Evolutionary conservation across 2,329 filamentous ascomycete genomes (phyloP).

Genomic region (Xylariales sp.): DNA sequence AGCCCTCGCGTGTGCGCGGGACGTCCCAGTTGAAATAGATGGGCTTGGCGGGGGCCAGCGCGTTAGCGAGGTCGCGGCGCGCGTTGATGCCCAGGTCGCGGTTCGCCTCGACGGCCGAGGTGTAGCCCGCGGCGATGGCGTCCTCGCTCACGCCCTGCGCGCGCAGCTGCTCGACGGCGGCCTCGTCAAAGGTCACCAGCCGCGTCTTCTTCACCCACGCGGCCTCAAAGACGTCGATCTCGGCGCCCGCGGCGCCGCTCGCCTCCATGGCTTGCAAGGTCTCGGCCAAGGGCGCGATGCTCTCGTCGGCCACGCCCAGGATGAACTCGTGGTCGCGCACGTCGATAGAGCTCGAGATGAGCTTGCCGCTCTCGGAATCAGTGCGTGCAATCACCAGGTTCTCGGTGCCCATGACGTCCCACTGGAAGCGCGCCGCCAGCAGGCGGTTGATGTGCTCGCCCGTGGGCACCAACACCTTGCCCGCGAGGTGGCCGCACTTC

Average conservation of each 20-base stretch:
- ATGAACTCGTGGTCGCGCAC: constrained; percentile 97
- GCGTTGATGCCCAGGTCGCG: constrained; percentile 73
- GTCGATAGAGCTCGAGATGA: constrained; percentile 88
- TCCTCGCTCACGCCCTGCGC: constrained; percentile 58
- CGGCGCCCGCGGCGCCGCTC: constrained; percentile 67
- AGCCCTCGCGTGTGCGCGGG: constrained; percentile 88
- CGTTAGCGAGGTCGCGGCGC: constrained; percentile 67
- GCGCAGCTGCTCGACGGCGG: constrained; percentile 70
- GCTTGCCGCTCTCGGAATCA: constrained; percentile 88
- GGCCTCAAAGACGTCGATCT: constrained; percentile 84
- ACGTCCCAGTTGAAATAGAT: constrained; percentile 88
- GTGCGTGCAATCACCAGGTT: constrained; percentile 93
- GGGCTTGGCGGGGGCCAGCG: constrained; percentile 61
- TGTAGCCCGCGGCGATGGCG: constrained; percentile 66
- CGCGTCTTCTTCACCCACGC: constrained; percentile 83
- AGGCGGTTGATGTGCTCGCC: constrained; percentile 96
- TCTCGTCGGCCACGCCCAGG: constrained; percentile 71
- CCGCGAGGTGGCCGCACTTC: constrained; percentile 95
- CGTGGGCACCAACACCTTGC: constrained; percentile 90
- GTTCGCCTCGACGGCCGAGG: constrained; percentile 55
- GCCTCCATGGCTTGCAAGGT: constrained; percentile 87
- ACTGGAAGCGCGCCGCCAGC: constrained; percentile 88
- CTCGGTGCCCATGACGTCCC: constrained; percentile 96
- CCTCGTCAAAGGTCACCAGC: constrained; percentile 89
- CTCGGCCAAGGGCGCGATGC: constrained; percentile 79